Evolutionary conservation across 176 grass and related monocot genomes (phyloP).

Genomic region (Canna indica): DNA sequence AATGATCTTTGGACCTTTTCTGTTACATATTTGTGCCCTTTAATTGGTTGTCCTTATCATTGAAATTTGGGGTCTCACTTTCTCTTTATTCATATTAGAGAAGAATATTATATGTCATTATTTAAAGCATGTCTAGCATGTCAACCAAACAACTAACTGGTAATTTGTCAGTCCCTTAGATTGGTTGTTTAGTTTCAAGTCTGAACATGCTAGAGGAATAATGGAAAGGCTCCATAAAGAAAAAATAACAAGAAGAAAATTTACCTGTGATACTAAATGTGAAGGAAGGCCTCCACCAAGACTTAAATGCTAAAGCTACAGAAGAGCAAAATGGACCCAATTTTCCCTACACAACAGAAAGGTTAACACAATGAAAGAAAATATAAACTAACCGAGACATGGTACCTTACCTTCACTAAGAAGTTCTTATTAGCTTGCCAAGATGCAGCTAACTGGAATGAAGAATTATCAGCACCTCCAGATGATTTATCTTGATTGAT

Average conservation of each 20-base stretch:
- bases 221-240: neutral
- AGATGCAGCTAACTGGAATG: slow-evolving; percentile 81
- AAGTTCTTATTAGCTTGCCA: slow-evolving; percentile 99
- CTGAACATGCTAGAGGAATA: neutral
- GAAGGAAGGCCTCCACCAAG: slow-evolving; percentile 96
- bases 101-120: neutral
- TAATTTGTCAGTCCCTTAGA: too few species aligned
- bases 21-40: neutral
- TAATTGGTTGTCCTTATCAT: neutral
- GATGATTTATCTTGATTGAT: slow-evolving; percentile 44
- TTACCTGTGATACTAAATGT: slow-evolving; percentile 80
- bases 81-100: neutral
- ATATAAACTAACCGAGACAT: neutral
- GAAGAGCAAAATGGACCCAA: slow-evolving; percentile 64
- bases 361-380: neutral
- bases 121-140: neutral
- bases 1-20: neutral
- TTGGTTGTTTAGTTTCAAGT: neutral
- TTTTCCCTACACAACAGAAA: slow-evolving; percentile 54
- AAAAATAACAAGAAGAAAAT: neutral
- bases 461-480: slow-evolving; percentile 29
- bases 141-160: neutral
- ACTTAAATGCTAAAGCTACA: slow-evolving; percentile 75
- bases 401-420: slow-evolving; percentile 57
- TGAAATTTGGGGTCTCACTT: neutral